These are phyloP conservation scores for Penicillium sp. DNA, from an alignment of 2,329 filamentous ascomycete species.

Conservation along the genomic window DNA sequence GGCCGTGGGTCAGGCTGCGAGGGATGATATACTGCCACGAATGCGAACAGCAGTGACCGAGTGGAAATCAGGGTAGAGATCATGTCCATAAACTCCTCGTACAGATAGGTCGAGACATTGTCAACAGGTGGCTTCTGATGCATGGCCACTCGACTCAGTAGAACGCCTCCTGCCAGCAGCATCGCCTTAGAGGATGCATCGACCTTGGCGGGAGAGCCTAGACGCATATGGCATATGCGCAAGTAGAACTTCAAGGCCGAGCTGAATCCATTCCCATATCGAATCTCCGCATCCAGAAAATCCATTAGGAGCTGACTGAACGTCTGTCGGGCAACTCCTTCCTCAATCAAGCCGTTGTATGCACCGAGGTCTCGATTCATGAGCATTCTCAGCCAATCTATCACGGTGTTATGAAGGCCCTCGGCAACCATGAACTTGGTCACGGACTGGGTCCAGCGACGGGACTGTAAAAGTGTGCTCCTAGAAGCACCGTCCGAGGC, in stretches of 20 bases:
- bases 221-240: constrained; percentile 22
- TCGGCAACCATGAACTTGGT: constrained; percentile 41
- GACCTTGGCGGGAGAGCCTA: constrained; percentile 7
- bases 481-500: constrained; percentile 33
- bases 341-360: constrained; percentile 21
- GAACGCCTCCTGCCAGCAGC: constrained; percentile 23
- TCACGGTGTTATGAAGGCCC: constrained; percentile 30
- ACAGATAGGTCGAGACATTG: constrained; percentile 27
- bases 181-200: constrained; percentile 15
- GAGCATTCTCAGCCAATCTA: constrained; percentile 36
- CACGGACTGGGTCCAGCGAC: constrained; percentile 21
- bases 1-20: constrained; percentile 29
- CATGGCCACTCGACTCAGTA: constrained; percentile 26
- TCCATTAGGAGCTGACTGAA: constrained; percentile 28
- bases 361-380: constrained; percentile 25
- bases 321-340: constrained; percentile 16
- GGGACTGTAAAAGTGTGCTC: constrained; percentile 29
- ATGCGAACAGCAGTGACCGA: constrained; percentile 24
- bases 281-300: constrained; percentile 32
- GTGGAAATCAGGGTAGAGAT: constrained; percentile 21
- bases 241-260: constrained; percentile 32
- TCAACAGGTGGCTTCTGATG: constrained; percentile 21
- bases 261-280: constrained; percentile 30
- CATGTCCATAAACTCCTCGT: constrained; percentile 30
- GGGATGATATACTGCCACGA: constrained; percentile 38